Evolutionary conservation across 345 rosid species (phyloP).

Genomic region (Combretum micranthum): DNA sequence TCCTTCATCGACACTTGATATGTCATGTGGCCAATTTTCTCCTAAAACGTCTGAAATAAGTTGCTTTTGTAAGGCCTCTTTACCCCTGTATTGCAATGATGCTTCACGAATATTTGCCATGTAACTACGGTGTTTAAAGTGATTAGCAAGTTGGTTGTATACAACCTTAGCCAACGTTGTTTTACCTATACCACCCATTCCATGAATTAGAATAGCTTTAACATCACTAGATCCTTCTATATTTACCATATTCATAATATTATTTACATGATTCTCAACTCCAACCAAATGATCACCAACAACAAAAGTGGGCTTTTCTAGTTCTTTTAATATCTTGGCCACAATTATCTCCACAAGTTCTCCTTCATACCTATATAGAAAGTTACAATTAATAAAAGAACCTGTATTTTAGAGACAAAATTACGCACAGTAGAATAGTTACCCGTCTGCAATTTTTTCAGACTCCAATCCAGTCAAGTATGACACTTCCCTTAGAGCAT

Average conservation of each 20-base stretch:
- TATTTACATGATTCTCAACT: conserved; percentile 1
- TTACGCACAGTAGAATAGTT: no score
- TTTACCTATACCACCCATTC: conserved; percentile 9
- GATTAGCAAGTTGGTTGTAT: neutral
- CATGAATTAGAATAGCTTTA: neutral
- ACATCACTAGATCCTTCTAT: neutral
- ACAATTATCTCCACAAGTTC: neutral
- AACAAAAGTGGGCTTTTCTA: neutral
- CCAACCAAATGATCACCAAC: conserved; percentile 2
- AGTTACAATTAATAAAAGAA: no score
- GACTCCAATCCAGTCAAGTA: neutral
- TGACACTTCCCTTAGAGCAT: no score
- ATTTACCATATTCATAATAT: neutral
- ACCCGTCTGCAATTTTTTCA: neutral
- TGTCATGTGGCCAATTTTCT: neutral
- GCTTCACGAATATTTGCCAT: neutral
- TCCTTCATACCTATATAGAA: neutral
- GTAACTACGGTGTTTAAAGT: conserved; percentile 3
- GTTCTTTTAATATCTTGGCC: neutral
- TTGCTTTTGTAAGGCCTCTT: neutral
- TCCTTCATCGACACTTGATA: neutral
- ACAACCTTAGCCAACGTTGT: conserved; percentile 4
- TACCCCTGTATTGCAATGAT: neutral
- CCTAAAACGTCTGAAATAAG: neutral
- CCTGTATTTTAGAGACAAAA: no score